A percentile compares a stretch with the other conserved stretches of the same genome.
Evolutionary conservation across 768 basidiomycete genomes (phyloP).

Genomic region (Phylloporus sp.): DNA sequence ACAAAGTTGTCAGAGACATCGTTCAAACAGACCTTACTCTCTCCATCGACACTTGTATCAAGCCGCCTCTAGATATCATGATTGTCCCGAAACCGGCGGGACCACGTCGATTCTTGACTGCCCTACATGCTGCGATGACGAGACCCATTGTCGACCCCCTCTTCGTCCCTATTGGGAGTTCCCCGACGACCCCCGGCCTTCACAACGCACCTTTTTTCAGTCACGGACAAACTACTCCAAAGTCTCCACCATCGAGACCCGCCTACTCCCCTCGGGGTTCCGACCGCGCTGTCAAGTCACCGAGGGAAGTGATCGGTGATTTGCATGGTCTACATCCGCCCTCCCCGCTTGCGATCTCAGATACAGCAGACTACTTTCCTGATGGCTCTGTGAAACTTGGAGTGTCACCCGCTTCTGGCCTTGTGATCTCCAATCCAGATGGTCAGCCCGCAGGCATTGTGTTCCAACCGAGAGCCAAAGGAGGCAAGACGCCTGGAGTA

Average conservation of each 20-base stretch:
- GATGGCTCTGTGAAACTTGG: slow-evolving; percentile 69
- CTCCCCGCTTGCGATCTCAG: slow-evolving; percentile 68
- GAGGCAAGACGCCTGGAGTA: slow-evolving; percentile 33
- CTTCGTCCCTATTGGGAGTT: slow-evolving; percentile 92
- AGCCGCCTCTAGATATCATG: slow-evolving; percentile 80
- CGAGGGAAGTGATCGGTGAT: slow-evolving; percentile 41
- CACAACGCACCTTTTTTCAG: slow-evolving; percentile 45
- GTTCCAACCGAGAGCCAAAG: slow-evolving; percentile 73
- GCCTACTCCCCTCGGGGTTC: slow-evolving; percentile 52
- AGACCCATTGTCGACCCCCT: slow-evolving; percentile 87
- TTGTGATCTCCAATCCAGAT: slow-evolving; percentile 89
- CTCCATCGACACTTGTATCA: slow-evolving; percentile 43
- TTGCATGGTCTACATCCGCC: slow-evolving; percentile 46
- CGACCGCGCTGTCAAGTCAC: slow-evolving; percentile 58
- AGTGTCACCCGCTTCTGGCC: slow-evolving; percentile 74
- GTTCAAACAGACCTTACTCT: slow-evolving; percentile 55
- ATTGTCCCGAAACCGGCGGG: slow-evolving; percentile 97
- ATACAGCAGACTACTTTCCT: slow-evolving; percentile 65
- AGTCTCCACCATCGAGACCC: slow-evolving; percentile 43
- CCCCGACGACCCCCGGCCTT: slow-evolving; percentile 74
- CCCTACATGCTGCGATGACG: slow-evolving; percentile 84
- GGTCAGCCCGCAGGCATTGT: slow-evolving; percentile 94
- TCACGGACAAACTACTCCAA: slow-evolving; percentile 31
- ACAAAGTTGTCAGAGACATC: slow-evolving; percentile 82
- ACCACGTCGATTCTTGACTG: slow-evolving; percentile 87